Conservation (phyloP, 805 yeast species). For the Aciculoconidium aculeatum region DNA sequence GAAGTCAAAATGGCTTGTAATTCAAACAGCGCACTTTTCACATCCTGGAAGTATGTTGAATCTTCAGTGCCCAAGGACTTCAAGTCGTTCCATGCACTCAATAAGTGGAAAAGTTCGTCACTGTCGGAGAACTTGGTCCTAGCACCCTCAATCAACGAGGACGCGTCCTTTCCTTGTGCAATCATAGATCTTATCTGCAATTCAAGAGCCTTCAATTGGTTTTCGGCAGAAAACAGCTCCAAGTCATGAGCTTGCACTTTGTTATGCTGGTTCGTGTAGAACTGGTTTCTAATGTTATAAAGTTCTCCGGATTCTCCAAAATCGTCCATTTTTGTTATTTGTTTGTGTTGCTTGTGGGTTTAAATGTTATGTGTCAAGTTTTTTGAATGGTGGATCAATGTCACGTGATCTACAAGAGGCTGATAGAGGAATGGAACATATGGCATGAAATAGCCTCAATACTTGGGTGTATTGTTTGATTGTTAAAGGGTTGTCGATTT, state of each 20-base stretch:
- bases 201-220: slow-evolving; percentile 34
- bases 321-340: too few relatives aligned
- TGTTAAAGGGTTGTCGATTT: too few relatives aligned
- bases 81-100: slow-evolving; percentile 40
- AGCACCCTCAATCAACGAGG: slow-evolving; percentile 31
- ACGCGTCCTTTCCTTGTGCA: slow-evolving; percentile 34
- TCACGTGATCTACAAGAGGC: too few relatives aligned
- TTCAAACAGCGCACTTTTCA: slow-evolving; percentile 28
- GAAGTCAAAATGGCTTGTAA: slow-evolving; percentile 38
- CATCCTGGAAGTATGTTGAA: slow-evolving; percentile 37
- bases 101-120: slow-evolving; percentile 29
- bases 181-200: slow-evolving; percentile 36
- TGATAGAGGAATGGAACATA: too few relatives aligned
- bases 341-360: too few relatives aligned
- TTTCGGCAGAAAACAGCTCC: slow-evolving; percentile 33
- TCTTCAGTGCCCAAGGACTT: slow-evolving; percentile 38
- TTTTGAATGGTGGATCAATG: too few relatives aligned
- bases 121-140: slow-evolving; percentile 28
- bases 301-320: slow-evolving; percentile 45
- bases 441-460: too few relatives aligned
- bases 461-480: too few relatives aligned
- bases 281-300: slow-evolving; percentile 51
- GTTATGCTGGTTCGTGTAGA: slow-evolving; percentile 53
- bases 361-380: too few relatives aligned
- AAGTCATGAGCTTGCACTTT: slow-evolving; percentile 35